phyloP scores from a whole-genome alignment of 306 rosid species.

The Cucumis cinereus region DNA sequence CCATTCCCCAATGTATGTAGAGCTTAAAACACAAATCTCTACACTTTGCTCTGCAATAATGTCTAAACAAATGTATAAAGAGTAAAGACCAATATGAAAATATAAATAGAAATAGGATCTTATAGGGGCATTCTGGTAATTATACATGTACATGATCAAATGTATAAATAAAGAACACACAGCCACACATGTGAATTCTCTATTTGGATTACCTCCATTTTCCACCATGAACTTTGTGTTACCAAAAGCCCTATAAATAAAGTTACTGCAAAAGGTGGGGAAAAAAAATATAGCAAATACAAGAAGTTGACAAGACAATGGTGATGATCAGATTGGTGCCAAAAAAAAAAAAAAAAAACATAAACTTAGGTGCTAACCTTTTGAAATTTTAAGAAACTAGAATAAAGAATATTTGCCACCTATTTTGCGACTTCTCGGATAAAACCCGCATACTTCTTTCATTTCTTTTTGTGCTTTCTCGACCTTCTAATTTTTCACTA shows the following conservation, averaged over 20 bases:
- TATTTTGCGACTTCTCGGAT: constrained; percentile 3
- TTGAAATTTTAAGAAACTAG: background rate
- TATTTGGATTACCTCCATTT: background rate
- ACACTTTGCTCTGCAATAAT: background rate
- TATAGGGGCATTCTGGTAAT: background rate
- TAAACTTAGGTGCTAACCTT: background rate
- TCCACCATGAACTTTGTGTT: background rate
- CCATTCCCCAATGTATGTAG: background rate
- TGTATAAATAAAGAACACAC: background rate
- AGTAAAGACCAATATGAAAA: background rate
- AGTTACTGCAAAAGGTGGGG: background rate
- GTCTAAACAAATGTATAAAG: no score
- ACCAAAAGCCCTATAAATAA: background rate
- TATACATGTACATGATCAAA: background rate
- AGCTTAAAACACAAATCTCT: background rate
- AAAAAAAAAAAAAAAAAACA: background rate
- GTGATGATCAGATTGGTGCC: background rate
- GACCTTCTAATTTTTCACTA: background rate
- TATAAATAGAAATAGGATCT: background rate
- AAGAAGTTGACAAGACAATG: background rate
- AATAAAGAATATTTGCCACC: background rate
- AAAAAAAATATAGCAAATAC: background rate
- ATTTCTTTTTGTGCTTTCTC: background rate
- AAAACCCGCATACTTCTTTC: constrained; percentile 7
- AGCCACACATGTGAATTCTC: background rate